Evolutionary conservation across 108 stramenopile species (phyloP).

Genomic region (Cyclotella cryptica): DNA sequence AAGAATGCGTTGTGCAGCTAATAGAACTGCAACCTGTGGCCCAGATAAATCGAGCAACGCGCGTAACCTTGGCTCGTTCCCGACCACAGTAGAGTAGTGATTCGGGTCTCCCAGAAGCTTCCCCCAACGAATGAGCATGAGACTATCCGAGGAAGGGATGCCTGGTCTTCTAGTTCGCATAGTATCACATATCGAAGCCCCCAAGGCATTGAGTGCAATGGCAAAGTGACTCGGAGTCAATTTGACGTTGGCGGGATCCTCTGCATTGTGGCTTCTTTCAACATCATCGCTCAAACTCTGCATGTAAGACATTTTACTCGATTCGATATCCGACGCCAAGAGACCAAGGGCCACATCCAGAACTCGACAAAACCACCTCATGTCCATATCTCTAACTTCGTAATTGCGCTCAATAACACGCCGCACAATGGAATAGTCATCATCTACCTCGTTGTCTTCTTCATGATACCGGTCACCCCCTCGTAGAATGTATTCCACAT

Average conservation of each 20-base stretch:
- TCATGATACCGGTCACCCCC: conserved; percentile 9
- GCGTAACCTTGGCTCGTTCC: conserved; percentile 64
- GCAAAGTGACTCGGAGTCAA: conserved; percentile 57
- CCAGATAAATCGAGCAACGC: conserved; percentile 78
- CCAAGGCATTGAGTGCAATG: conserved; percentile 69
- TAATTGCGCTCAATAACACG: conserved; percentile 64
- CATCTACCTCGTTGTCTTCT: conserved; percentile 28
- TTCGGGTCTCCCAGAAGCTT: conserved; percentile 39
- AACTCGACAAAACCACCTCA: conserved; percentile 85
- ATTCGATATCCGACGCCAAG: conserved; percentile 43
- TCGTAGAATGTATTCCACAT: conserved; percentile 40
- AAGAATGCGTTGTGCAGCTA: conserved; percentile 76
- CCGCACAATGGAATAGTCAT: conserved; percentile 36
- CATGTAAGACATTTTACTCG: conserved; percentile 38
- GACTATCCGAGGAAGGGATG: conserved; percentile 30
- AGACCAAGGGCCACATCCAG: conserved; percentile 60
- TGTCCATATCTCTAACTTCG: conserved; percentile 56
- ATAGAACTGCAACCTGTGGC: conserved; percentile 73
- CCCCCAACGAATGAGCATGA: conserved; percentile 44
- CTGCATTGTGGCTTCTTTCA: neutral
- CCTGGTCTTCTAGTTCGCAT: conserved; percentile 19
- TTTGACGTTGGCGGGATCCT: conserved; percentile 1
- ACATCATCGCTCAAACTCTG: neutral
- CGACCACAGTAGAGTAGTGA: conserved; percentile 35
- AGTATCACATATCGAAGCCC: conserved; percentile 56